Base-by-base conservation (phyloP, 768 basidiomycete species). In the Boletellus ananiceps region DNA sequence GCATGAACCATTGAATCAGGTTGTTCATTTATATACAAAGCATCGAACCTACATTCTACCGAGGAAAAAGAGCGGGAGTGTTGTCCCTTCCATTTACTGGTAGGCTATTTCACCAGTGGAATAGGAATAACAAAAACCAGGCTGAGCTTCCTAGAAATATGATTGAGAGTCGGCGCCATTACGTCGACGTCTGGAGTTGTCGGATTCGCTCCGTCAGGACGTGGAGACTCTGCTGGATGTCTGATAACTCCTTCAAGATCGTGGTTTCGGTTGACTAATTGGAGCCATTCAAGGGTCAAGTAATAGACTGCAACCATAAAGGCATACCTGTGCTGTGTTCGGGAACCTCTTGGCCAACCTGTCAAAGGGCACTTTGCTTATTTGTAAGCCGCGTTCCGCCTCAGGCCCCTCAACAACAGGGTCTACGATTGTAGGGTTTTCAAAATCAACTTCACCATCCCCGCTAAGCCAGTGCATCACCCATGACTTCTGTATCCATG, bases 341-440 rank as follows among this genome's bases (percentile, higher is more conserved):
- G 90, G 91, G 67, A 93, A 84, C 44, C 68, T 74, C 65, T 81
- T 80, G 52, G 88, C 70, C 39, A 93, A 66, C 40, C 89, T 82
- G 19, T 74, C 74, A 58, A 88, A 93, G 13, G 81, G 71, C 21
- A 85, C 80, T 61, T 74, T 86, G 59, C 80, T 83, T 58, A 93
- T 93, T 53, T 76, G 67, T 57, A 83, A 62, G 12, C 83, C 86
- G 15, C 65, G 63, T 9, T 73, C 75, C 6, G 74, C 75, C 31
- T 79, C 76, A 38, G 76, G 76, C 39, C 72, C 75, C 42, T 82
- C 77, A 21, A 85, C 76, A 12, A 70, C 67, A 2, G 90, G 90
- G 59, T 92, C 76, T 50, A 75, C 73, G 51, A 71, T 66, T 50
- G 71, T 68, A 1, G 80, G 77, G 40, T 69, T 71, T 43, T 86